These are phyloP conservation scores for Podosphaera fusca DNA, from an alignment of 2,329 filamentous ascomycete species.

Conservation along the genomic window DNA sequence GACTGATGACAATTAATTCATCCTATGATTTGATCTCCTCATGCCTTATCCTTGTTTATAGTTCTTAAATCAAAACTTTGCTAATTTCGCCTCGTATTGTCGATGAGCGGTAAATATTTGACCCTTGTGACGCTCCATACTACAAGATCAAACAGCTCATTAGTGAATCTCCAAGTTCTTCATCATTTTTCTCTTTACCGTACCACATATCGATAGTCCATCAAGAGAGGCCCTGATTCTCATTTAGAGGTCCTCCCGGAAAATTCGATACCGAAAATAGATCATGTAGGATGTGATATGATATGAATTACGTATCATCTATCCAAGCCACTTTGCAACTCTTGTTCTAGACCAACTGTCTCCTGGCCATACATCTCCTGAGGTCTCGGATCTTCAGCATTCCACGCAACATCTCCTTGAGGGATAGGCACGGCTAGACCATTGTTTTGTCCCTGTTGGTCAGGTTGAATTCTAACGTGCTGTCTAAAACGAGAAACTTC, in stretches of 20 bases:
- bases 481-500: constrained; percentile 74
- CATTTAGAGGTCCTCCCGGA: not conserved
- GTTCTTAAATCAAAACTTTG: too few relatives aligned
- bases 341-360: constrained; percentile 16
- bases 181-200: too few relatives aligned
- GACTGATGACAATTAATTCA: too few relatives aligned
- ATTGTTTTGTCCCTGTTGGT: constrained; percentile 11
- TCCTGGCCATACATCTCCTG: constrained; percentile 15
- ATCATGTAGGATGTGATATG: too few relatives aligned
- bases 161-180: too few relatives aligned
- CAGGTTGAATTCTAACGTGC: constrained; percentile 16
- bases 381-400: constrained; percentile 16
- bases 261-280: not conserved
- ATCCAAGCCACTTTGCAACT: constrained; percentile 17
- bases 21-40: too few relatives aligned
- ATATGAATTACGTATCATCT: not conserved
- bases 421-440: constrained; percentile 16
- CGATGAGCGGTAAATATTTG: too few relatives aligned
- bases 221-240: not conserved
- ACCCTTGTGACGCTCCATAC: too few relatives aligned
- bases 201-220: too few relatives aligned
- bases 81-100: too few relatives aligned
- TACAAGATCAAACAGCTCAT: too few relatives aligned
- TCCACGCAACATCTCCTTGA: constrained; percentile 14
- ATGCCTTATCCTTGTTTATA: too few relatives aligned